Evolutionary conservation across 352 stramenopile species (phyloP), one percentile per base, ranked within the genome.

Genomic region (Saprolegnia diclina): DNA sequence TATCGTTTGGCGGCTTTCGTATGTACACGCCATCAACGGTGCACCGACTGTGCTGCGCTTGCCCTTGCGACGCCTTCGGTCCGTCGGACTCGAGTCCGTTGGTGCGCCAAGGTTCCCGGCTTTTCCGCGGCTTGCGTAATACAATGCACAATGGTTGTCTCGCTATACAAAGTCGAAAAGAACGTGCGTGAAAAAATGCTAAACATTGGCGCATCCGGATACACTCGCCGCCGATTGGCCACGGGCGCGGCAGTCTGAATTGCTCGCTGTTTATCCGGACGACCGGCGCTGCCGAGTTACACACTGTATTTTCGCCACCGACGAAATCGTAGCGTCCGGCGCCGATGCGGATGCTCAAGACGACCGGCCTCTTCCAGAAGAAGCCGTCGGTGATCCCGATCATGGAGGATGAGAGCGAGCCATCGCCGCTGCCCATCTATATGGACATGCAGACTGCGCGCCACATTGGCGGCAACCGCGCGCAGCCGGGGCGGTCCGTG

Each of bases 401-500:
- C 24, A 59, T 59, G 52, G 52, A 59, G 42, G 62, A 68, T 5
- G 14, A 22, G 19, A 65, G 42, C 11, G 5, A 62, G 13, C 26
- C 50, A n/a, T 57, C 63, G 18, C 63, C 63, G 29, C 19, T 29
- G 7, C 63, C 63, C 7, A 69, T 61, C 18, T 69, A 69, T 29
- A 52, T 69, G 45, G 63, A 69, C 29, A 44, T 69, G n/a, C 63
- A 69, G 26, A 61, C 63, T 13, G 26, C 45, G 14, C 48, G 44
- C 24, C 52, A 59, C 35, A 59, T 59, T 26, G 44, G 21, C 14
- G 45, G 26, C 18, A 14, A 19, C 18, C 46, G 29, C 19, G 45
- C 63, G 32, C 14, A 7, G 45, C 18, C 38, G 4, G 45, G 5
- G 29, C 29, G 29, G 29, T 35, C 29, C 29, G 29, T 35, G 32